Conservation (phyloP, 2,329 filamentous ascomycete genomes). For the Cladophialophora immunda region DNA sequence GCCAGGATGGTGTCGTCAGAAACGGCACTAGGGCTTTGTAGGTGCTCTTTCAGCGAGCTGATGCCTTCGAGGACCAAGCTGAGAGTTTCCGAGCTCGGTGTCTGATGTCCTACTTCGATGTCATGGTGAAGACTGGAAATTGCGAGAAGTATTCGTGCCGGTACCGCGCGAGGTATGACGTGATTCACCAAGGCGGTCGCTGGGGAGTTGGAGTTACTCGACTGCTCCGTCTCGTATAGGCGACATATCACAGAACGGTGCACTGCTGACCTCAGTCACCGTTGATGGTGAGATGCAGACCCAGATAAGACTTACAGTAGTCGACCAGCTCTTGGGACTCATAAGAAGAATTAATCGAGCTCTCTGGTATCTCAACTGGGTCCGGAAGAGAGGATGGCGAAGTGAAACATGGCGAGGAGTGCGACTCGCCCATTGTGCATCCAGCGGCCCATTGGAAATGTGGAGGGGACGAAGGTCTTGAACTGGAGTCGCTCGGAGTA, state of each 20-base stretch:
- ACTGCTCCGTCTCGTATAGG: slow-evolving; percentile 15
- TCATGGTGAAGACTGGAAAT: slow-evolving; percentile 22
- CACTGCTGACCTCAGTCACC: slow-evolving; percentile 15
- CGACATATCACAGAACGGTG: slow-evolving; percentile 18
- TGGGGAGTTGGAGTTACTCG: slow-evolving; percentile 15
- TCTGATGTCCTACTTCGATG: slow-evolving; percentile 17
- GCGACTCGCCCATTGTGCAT: slow-evolving; percentile 7
- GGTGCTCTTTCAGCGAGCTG: slow-evolving; percentile 22
- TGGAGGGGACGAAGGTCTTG: slow-evolving; percentile 20
- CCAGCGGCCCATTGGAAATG: slow-evolving; percentile 17
- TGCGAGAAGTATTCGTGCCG: slow-evolving; percentile 23
- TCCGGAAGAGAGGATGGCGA: slow-evolving; percentile 7
- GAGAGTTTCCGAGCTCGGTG: slow-evolving; percentile 18
- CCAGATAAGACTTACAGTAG: slow-evolving; percentile 11
- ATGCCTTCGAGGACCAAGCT: slow-evolving; percentile 21
- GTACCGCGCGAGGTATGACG: slow-evolving; percentile 5
- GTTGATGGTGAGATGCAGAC: not conserved
- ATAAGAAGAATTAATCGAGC: not conserved
- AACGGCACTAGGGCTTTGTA: slow-evolving; percentile 14
- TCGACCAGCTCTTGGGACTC: not conserved
- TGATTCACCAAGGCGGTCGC: slow-evolving; percentile 20
- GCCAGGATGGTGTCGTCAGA: slow-evolving; percentile 23
- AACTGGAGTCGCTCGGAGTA: slow-evolving; percentile 16
- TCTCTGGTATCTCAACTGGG: not conserved
- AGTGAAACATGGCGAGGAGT: slow-evolving; percentile 12